Conservation (phyloP, 1,139 yeast species). For the Candida albicans region DNA sequence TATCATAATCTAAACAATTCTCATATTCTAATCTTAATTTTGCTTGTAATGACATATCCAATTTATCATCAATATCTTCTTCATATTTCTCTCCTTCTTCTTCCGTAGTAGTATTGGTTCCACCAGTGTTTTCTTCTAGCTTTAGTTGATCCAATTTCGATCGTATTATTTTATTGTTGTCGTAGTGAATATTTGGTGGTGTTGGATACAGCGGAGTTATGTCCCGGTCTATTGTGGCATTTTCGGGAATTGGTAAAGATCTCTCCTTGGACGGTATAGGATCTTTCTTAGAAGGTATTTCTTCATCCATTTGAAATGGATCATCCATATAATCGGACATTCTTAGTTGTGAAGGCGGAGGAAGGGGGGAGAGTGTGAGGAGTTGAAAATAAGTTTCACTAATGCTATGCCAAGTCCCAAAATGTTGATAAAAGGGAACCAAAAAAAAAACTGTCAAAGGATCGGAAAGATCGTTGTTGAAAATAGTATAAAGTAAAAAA, state of each 20-base stretch:
- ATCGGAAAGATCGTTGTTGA: not conserved
- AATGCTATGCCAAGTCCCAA: not conserved
- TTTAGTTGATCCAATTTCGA: constrained; percentile 30
- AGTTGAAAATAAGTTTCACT: not conserved
- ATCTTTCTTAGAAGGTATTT: constrained; percentile 28
- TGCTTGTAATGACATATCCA: constrained; percentile 29
- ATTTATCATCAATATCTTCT: constrained; percentile 48
- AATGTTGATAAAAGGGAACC: not conserved
- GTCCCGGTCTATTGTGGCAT: constrained; percentile 12
- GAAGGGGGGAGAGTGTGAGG: no score
- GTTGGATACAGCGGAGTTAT: constrained; percentile 21
- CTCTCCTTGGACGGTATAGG: constrained; percentile 52
- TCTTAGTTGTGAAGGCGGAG: not conserved
- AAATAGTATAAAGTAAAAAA: not conserved
- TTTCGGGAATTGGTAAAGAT: constrained; percentile 4
- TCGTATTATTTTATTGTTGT: constrained; percentile 34
- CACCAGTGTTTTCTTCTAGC: constrained; percentile 20
- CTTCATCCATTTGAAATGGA: constrained; percentile 53
- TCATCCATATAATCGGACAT: constrained; percentile 41
- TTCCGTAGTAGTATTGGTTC: constrained; percentile 25
- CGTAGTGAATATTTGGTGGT: constrained; percentile 17
- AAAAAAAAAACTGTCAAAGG: not conserved
- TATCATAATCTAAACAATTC: constrained; percentile 7
- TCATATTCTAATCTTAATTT: constrained; percentile 22
- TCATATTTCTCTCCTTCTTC: constrained; percentile 29